A percentile compares a stretch with the other conserved stretches of the same genome.
These are phyloP conservation scores for Backusella tuberculispora DNA, from an alignment of 192 early-diverging fungal genomes.

Conservation along the genomic window DNA sequence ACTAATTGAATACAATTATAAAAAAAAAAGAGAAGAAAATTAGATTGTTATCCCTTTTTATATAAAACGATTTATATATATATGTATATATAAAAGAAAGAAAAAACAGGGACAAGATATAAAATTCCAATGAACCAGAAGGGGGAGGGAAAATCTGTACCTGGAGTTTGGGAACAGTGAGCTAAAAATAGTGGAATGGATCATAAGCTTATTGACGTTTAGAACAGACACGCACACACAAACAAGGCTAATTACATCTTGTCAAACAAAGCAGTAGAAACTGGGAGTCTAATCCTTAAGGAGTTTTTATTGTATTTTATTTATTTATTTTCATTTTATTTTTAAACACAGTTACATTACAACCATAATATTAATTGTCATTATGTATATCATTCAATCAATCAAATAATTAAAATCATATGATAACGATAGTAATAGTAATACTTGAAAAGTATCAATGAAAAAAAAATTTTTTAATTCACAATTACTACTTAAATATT, in stretches of 20 bases:
- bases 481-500: neutral
- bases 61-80: neutral
- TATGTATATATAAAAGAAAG: neutral
- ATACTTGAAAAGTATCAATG: conserved; percentile 11
- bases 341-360: conserved; percentile 8
- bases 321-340: neutral
- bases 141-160: neutral
- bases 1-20: neutral
- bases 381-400: neutral
- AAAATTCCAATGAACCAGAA: neutral
- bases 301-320: neutral
- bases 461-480: neutral
- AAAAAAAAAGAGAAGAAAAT: neutral
- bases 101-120: neutral
- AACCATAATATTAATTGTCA: neutral
- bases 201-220: conserved; percentile 2
- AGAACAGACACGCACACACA: neutral
- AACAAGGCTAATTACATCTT: neutral
- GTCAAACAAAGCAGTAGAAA: conserved; percentile 10
- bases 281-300: neutral
- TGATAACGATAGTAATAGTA: neutral
- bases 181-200: conserved; percentile 12
- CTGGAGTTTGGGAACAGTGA: conserved; percentile 10
- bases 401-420: conserved; percentile 11
- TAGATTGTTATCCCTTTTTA: conserved; percentile 10